phyloP scores from a whole-genome alignment of 441 rosid species.

The Pelargonium australe region DNA sequence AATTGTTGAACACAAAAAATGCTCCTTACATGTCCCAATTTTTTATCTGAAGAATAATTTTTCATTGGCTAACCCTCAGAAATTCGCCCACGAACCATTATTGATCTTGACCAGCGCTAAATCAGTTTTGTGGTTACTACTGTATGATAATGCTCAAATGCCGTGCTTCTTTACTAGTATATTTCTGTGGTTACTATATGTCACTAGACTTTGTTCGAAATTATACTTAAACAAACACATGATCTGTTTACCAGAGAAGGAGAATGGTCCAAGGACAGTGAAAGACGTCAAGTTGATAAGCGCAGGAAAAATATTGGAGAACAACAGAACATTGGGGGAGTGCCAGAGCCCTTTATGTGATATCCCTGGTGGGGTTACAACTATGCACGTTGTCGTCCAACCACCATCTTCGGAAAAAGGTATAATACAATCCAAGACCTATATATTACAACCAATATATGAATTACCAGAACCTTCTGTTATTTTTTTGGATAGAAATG shows the following conservation, averaged over 20 bases:
- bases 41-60: not conserved
- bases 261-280: slow-evolving; percentile 77
- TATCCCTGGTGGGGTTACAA: slow-evolving; percentile 76
- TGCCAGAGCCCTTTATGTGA: slow-evolving; percentile 77
- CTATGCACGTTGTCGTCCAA: slow-evolving; percentile 95
- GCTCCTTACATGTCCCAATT: not conserved
- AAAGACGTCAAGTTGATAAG: slow-evolving; percentile 88
- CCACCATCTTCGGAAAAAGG: slow-evolving; percentile 68
- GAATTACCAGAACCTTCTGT: slow-evolving; percentile 7
- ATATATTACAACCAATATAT: not conserved
- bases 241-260: slow-evolving; percentile 50
- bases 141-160: too few species aligned
- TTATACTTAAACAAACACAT: slow-evolving; percentile 8
- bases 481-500: not conserved
- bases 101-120: not conserved
- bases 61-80: not conserved
- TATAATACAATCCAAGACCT: slow-evolving; percentile 15
- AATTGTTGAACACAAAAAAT: not conserved
- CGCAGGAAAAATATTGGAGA: slow-evolving; percentile 87
- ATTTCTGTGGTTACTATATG: not conserved
- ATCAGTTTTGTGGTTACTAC: too few species aligned
- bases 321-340: slow-evolving; percentile 69
- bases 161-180: not conserved
- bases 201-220: not conserved
- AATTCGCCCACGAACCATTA: not conserved